Percentiles rank a stretch among this genome's conserved stretches.
These are phyloP conservation scores for Tilletia horrida DNA, from an alignment of 1,284 basidiomycete species.

Conservation along the genomic window DNA sequence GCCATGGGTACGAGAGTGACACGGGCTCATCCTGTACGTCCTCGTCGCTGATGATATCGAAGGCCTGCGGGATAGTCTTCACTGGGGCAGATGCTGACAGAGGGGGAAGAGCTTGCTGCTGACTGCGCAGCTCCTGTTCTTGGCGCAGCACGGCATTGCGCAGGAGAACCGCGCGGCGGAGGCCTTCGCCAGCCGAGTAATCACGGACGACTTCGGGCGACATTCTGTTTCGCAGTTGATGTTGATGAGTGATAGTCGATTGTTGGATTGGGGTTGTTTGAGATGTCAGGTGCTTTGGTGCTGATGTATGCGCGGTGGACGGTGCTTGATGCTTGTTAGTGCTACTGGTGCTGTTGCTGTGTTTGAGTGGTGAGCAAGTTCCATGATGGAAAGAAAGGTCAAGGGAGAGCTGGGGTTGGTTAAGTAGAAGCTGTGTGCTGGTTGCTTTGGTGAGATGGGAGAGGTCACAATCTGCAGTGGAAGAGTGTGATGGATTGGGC, in stretches of 20 bases:
- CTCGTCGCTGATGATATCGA: background rate
- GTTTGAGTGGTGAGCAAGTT: background rate
- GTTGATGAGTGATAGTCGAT: background rate
- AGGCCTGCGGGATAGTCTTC: background rate
- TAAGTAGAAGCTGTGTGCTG: too few species aligned
- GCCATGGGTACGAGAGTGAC: constrained; percentile 7
- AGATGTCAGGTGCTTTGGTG: background rate
- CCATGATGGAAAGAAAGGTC: background rate
- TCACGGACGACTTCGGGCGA: constrained; percentile 17
- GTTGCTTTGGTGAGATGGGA: too few species aligned
- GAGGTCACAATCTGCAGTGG: too few species aligned
- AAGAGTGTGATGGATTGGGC: background rate
- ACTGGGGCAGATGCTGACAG: background rate
- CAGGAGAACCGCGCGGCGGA: constrained; percentile 32
- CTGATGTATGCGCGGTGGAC: constrained; percentile 6
- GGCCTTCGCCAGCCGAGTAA: constrained; percentile 35
- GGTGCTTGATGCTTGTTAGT: background rate
- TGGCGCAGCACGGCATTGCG: constrained; percentile 34
- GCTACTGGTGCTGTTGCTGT: background rate
- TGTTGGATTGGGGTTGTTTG: background rate
- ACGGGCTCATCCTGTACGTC: background rate
- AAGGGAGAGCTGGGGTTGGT: background rate
- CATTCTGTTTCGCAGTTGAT: background rate
- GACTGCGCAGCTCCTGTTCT: background rate
- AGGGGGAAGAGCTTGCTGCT: background rate